Evolutionary conservation across 768 basidiomycete species (phyloP).

Genomic region (Leccinum imitatum): DNA sequence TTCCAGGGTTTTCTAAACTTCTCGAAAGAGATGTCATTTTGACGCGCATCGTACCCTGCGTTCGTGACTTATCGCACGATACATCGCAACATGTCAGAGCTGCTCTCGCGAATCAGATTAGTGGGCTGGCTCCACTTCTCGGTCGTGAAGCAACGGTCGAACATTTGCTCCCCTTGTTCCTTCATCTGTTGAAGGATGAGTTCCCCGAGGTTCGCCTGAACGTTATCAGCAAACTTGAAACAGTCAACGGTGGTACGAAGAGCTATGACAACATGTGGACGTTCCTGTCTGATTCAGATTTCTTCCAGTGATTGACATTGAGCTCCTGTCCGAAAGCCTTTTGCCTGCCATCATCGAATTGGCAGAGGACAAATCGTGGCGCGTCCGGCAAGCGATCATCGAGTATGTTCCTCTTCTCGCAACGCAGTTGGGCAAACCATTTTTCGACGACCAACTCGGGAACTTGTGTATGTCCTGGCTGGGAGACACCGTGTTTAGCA

Average conservation of each 20-base stretch:
- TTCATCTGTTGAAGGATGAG: constrained; percentile 96
- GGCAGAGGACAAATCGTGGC: constrained; percentile 99
- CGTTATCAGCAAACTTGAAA: constrained; percentile 97
- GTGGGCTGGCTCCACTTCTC: constrained; percentile 90
- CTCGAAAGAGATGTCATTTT: constrained; percentile 94
- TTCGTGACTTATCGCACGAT: constrained; percentile 91
- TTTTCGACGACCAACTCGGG: constrained; percentile 97
- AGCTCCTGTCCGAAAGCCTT: constrained; percentile 89
- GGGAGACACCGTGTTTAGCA: constrained; percentile 97
- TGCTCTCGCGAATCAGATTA: constrained; percentile 93
- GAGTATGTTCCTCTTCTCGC: constrained; percentile 99
- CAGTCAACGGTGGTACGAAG: constrained; percentile 81
- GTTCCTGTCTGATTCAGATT: constrained; percentile 11
- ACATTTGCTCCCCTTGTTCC: constrained; percentile 93
- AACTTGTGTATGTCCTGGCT: constrained; percentile 99
- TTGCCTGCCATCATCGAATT: constrained; percentile 97
- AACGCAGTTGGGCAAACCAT: constrained; percentile 93
- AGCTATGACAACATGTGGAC: neutral
- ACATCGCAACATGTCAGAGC: constrained; percentile 96
- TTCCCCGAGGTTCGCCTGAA: constrained; percentile 97
- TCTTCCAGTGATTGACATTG: constrained; percentile 90
- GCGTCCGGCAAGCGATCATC: constrained; percentile 98
- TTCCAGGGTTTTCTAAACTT: constrained; percentile 86
- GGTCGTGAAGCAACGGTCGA: constrained; percentile 94
- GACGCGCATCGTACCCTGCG: constrained; percentile 89